Evolutionary conservation across 768 basidiomycete species (phyloP), one percentile per base, ranked within the genome.

Genomic region (Kockovaella imperatae): DNA sequence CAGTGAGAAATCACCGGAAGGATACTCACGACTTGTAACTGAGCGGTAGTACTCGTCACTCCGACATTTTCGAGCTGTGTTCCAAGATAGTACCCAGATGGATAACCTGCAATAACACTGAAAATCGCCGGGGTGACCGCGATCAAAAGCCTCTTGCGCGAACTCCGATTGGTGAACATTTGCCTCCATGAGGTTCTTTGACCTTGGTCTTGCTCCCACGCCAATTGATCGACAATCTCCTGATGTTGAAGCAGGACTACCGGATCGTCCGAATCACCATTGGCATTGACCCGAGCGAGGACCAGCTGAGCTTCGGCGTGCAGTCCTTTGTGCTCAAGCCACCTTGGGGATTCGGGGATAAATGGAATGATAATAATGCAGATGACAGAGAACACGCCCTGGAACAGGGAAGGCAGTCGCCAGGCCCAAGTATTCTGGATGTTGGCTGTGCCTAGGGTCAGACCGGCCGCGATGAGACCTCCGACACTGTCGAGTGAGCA

Each of bases 381-480:
- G 26, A 55, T 4, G 24, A 50, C 35, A 2, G 54, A 39, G 7
- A 31, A 6, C n/a, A 48, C 20, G 35, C 74, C 76, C 38, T 55
- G 54, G 13, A 55, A 11, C 26, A 51, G 23, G 14, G 49, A 45
- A 21, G 54, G 54, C 35, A 55, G 43, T 35, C 54, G 82, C 86
- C 87, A 89, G 23, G 85, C 41, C 62, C 62, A 62, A 5, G 60
- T 59, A 30, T 50, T 53, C 26, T 24, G 4, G 44, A 66, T 64
- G 6, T 30, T 28, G 79, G 26, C 81, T 15, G 85, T 83, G 17
- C 84, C 86, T 62, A 80, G 87, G 1, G 83, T 84, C 0, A 83
- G 75, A 85, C 86, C 87, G 10, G 84, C 84, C 32, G 85, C 76
- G 50, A 87, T 63, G 64, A 87, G 17, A 17, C 11, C 31, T 17